A percentile compares a stretch with the other conserved stretches of the same genome.
phyloP scores from a whole-genome alignment of 257 asterid genomes.

The Scutellaria galericulata region DNA sequence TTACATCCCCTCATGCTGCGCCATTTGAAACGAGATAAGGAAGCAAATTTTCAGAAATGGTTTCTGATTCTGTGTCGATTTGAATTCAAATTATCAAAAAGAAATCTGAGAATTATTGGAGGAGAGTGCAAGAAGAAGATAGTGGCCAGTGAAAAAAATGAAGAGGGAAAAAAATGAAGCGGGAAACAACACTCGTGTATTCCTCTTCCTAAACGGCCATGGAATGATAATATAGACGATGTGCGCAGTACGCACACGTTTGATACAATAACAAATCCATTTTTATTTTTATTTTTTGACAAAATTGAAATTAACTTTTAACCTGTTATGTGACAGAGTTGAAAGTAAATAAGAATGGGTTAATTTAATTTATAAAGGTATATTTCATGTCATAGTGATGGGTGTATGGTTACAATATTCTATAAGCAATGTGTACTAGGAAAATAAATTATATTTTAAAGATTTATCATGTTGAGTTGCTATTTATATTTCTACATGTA shows the following conservation, averaged over 20 bases:
- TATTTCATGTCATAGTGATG: too few relatives aligned
- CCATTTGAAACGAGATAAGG: conserved; percentile 24
- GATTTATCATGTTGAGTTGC: too few relatives aligned
- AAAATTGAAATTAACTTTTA: too few relatives aligned
- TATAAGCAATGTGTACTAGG: too few relatives aligned
- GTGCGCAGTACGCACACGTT: conserved; percentile 35
- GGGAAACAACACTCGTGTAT: conserved; percentile 38
- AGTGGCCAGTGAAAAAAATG: conserved; percentile 23
- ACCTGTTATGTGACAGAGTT: too few relatives aligned
- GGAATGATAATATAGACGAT: conserved; percentile 19
- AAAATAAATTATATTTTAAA: too few relatives aligned
- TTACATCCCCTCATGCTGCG: conserved; percentile 20
- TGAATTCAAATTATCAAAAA: not conserved
- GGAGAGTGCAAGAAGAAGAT: conserved; percentile 20
- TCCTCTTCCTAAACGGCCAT: conserved; percentile 27
- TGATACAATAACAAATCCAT: too few relatives aligned
- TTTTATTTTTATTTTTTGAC: too few relatives aligned
- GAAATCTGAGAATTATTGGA: conserved; percentile 3
- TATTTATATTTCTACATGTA: too few relatives aligned
- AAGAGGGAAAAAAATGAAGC: conserved; percentile 35
- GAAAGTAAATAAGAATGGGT: too few relatives aligned
- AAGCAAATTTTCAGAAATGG: conserved; percentile 23
- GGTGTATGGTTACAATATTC: too few relatives aligned
- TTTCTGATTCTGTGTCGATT: not conserved
- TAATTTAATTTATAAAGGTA: too few relatives aligned